These are phyloP conservation scores for Pterula multifida DNA, from an alignment of 1,284 basidiomycete genomes.

Conservation along the genomic window DNA sequence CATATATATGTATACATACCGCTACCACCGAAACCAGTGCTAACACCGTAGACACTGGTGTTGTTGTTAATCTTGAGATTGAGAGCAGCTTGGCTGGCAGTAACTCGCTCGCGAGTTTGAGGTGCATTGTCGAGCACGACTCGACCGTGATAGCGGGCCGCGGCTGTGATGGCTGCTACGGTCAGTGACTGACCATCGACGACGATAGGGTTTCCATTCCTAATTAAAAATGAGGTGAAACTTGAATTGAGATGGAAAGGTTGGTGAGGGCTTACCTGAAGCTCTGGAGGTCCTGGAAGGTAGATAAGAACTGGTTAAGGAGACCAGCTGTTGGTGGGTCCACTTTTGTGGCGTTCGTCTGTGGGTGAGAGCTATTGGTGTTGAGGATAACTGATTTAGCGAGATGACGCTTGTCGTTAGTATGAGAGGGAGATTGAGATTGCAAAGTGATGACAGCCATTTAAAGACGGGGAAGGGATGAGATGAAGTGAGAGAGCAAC, in stretches of 20 bases:
- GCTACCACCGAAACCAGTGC: constrained; percentile 74
- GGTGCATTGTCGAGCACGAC: constrained; percentile 42
- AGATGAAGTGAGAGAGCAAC: background rate
- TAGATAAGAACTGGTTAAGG: constrained; percentile 35
- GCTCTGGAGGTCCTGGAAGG: constrained; percentile 36
- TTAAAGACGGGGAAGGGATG: constrained; percentile 6
- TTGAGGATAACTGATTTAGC: constrained; percentile 8
- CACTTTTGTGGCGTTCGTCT: constrained; percentile 10
- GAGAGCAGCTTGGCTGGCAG: constrained; percentile 49
- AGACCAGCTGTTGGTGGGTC: constrained; percentile 19
- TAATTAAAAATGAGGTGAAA: constrained; percentile 18
- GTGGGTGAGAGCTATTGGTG: constrained; percentile 13
- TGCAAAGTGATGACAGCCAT: constrained; percentile 21
- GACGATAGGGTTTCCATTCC: constrained; percentile 45
- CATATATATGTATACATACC: constrained; percentile 25
- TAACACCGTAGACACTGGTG: constrained; percentile 70
- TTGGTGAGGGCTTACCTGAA: constrained; percentile 32
- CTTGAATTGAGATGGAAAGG: background rate
- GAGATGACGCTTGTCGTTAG: constrained; percentile 2
- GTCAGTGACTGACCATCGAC: constrained; percentile 63
- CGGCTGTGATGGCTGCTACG: constrained; percentile 61
- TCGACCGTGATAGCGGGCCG: constrained; percentile 47
- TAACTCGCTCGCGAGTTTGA: constrained; percentile 34
- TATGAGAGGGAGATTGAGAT: constrained; percentile 11
- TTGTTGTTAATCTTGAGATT: constrained; percentile 54